Percentiles rank a stretch among this genome's conserved stretches.
Evolutionary conservation across 179 eudicot genomes (phyloP).

Genomic region (Spergularia azorica): DNA sequence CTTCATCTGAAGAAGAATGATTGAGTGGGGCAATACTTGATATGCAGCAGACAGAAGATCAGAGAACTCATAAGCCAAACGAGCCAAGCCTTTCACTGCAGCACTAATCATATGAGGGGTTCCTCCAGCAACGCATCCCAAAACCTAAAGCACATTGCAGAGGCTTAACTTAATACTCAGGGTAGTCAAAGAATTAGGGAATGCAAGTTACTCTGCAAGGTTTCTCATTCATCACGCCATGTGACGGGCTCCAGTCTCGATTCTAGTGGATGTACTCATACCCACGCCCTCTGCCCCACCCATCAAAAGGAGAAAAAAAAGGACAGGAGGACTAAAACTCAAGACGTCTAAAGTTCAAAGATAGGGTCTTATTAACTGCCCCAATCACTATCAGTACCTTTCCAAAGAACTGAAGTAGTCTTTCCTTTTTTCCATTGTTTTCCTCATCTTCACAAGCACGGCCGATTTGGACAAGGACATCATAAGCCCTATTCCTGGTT

Average conservation of each 20-base stretch:
- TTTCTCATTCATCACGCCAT: neutral
- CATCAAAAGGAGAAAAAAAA: neutral
- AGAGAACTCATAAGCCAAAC: slow-evolving; percentile 92
- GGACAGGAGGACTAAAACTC: neutral
- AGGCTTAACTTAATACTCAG: neutral
- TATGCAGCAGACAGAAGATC: slow-evolving; percentile 82
- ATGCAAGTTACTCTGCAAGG: neutral
- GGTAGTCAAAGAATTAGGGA: neutral
- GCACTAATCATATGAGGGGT: slow-evolving; percentile 98
- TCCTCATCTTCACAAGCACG: slow-evolving; percentile 86
- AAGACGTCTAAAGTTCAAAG: too few relatives aligned
- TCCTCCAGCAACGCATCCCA: slow-evolving; percentile 88
- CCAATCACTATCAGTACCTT: slow-evolving; percentile 42
- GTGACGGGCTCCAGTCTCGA: neutral
- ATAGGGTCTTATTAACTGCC: too few relatives aligned
- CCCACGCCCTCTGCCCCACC: too few relatives aligned
- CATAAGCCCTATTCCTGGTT: slow-evolving; percentile 95
- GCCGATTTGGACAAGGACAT: slow-evolving; percentile 88
- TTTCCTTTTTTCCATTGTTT: slow-evolving; percentile 64
- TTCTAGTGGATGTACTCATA: too few relatives aligned
- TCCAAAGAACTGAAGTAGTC: slow-evolving; percentile 66
- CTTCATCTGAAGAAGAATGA: slow-evolving; percentile 80
- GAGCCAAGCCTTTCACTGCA: slow-evolving; percentile 95
- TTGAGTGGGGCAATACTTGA: slow-evolving; percentile 72
- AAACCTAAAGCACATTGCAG: slow-evolving; percentile 51